Evolutionary conservation across 2,329 filamentous ascomycete species (phyloP).

Genomic region (Colletotrichum gigasporum): DNA sequence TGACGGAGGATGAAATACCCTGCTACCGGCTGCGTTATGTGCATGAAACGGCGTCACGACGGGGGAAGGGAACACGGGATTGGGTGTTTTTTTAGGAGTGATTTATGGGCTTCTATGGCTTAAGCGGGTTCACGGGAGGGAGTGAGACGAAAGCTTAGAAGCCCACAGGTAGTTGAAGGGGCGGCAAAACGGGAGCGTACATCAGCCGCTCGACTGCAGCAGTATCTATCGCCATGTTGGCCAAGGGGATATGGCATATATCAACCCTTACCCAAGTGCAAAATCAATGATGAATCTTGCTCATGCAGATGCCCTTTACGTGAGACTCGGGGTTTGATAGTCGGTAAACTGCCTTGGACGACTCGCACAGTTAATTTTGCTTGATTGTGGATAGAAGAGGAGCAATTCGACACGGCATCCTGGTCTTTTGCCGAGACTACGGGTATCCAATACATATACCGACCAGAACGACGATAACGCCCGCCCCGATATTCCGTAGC

Average conservation of each 20-base stretch:
- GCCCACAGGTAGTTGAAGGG: neutral
- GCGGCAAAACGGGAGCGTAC: neutral
- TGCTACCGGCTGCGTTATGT: slow-evolving; percentile 25
- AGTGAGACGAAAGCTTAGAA: neutral
- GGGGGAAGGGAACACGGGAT: neutral
- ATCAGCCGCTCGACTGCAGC: neutral
- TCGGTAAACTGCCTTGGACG: neutral
- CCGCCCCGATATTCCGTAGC: neutral
- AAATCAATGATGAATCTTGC: neutral
- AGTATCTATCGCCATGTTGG: slow-evolving; percentile 16
- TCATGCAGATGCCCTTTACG: neutral
- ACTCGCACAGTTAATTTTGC: too few relatives aligned
- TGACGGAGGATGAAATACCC: slow-evolving; percentile 24
- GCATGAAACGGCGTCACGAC: slow-evolving; percentile 30
- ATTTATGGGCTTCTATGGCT: slow-evolving; percentile 3
- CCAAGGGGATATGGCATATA: neutral
- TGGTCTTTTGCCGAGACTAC: too few relatives aligned
- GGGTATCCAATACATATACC: neutral
- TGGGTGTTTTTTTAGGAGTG: neutral
- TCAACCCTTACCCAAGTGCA: neutral
- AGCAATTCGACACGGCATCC: neutral
- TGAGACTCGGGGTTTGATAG: too few relatives aligned
- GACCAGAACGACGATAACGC: neutral
- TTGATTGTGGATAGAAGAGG: too few relatives aligned
- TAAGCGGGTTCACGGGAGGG: neutral